These are phyloP conservation scores for Lavandula angustifolia DNA, from an alignment of 257 asterid species.

Conservation along the genomic window DNA sequence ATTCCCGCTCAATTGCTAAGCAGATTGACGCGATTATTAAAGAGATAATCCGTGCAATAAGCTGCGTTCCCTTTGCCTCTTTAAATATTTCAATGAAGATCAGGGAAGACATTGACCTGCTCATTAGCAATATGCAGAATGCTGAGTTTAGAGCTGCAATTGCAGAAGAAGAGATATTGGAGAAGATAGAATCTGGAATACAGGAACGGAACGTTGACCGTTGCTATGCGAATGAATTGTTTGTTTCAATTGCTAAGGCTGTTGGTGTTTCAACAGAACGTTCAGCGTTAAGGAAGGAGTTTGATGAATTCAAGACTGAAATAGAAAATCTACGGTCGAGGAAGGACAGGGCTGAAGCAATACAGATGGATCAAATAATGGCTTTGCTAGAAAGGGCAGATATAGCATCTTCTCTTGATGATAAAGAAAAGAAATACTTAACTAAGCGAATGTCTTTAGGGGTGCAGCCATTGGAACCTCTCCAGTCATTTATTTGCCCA, in stretches of 20 bases:
- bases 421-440: constrained; percentile 53
- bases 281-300: constrained; percentile 48
- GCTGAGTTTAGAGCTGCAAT: constrained; percentile 54
- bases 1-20: constrained; percentile 49
- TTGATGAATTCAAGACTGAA: constrained; percentile 55
- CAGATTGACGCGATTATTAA: constrained; percentile 44
- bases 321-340: constrained; percentile 48
- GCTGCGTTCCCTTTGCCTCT: constrained; percentile 50
- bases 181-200: constrained; percentile 58
- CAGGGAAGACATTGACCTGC: constrained; percentile 45
- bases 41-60: constrained; percentile 52
- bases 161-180: constrained; percentile 53
- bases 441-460: constrained; percentile 54
- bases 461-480: constrained; percentile 55
- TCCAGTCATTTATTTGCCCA: constrained; percentile 57
- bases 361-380: constrained; percentile 71
- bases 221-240: constrained; percentile 52
- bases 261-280: constrained; percentile 57
- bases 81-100: constrained; percentile 42
- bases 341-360: constrained; percentile 63
- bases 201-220: constrained; percentile 60
- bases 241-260: constrained; percentile 60
- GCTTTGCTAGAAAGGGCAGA: constrained; percentile 61
- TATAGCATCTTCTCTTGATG: constrained; percentile 51
- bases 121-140: constrained; percentile 43